phyloP scores from a whole-genome alignment of 257 asterid genomes.

The Nicotiana obtusifolia region DNA sequence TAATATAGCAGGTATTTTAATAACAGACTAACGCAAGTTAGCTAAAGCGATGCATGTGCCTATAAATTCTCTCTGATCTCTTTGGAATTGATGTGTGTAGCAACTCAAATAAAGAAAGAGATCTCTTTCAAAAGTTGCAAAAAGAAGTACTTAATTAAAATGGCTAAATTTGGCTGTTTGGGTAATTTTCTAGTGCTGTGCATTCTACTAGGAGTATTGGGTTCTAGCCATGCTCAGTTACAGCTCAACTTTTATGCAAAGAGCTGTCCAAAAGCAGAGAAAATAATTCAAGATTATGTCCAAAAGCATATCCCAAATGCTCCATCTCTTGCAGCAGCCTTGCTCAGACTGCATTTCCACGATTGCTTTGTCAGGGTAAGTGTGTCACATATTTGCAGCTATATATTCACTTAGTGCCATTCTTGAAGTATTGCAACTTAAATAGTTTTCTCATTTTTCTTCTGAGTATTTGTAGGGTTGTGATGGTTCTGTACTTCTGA shows the following conservation, averaged over 20 bases:
- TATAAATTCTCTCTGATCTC: not conserved
- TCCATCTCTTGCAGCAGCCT: not conserved
- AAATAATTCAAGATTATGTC: not conserved
- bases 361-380: constrained; percentile 31
- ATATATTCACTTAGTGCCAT: too few relatives aligned
- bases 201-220: constrained; percentile 12
- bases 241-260: constrained; percentile 19
- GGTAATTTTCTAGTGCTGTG: constrained; percentile 9
- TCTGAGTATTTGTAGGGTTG: not conserved
- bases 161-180: constrained; percentile 17
- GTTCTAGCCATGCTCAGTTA: constrained; percentile 30
- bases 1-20: too few relatives aligned
- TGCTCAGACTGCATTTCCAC: not conserved
- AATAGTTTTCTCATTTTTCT: not conserved
- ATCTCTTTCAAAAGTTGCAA: not conserved
- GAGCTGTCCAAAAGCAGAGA: not conserved
- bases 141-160: not conserved
- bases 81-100: not conserved
- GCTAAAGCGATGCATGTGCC: not conserved
- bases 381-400: not conserved
- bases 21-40: not conserved
- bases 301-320: not conserved
- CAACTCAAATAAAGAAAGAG: not conserved
- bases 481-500: not conserved
- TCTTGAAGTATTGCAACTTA: not conserved